Evolutionary conservation across 495 filamentous ascomycete genomes (phyloP).

Genomic region (Penicillium angulare): DNA sequence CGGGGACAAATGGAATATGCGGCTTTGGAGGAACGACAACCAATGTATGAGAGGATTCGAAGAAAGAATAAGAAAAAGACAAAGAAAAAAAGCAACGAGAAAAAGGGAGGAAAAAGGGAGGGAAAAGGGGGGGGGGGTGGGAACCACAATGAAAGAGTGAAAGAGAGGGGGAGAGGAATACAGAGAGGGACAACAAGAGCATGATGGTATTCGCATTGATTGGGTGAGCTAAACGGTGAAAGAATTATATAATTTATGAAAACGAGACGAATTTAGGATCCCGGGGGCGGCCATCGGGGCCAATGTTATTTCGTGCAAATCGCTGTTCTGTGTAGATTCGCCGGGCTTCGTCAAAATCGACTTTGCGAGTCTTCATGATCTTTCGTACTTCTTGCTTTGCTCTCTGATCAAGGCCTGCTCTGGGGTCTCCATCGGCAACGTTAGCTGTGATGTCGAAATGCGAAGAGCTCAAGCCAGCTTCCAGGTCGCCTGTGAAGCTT

Average conservation of each 20-base stretch:
- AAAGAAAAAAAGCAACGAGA: not conserved
- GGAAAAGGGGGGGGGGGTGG: no score
- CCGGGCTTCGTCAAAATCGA: constrained; percentile 90
- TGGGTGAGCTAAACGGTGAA: not conserved
- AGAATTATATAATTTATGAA: no score
- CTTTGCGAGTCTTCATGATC: constrained; percentile 78
- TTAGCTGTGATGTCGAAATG: constrained; percentile 81
- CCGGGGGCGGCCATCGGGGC: constrained; percentile 78
- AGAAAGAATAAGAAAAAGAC: not conserved
- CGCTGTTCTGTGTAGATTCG: constrained; percentile 77
- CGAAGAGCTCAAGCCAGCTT: constrained; percentile 76
- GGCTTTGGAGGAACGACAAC: no score
- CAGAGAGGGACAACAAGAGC: no score
- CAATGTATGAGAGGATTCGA: not conserved
- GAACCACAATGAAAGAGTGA: no score
- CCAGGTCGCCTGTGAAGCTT: constrained; percentile 75
- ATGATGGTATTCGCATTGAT: no score
- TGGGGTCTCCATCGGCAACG: constrained; percentile 68
- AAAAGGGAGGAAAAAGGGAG: not conserved
- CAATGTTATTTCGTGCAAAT: constrained; percentile 85
- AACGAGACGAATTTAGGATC: constrained; percentile 97
- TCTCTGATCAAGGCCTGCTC: constrained; percentile 74
- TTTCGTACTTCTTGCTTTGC: constrained; percentile 76
- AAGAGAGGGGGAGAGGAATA: no score
- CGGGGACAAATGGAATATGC: no score